Base-by-base conservation (phyloP, 108 stramenopile species). In the Nannochloropsis salina region DNA sequence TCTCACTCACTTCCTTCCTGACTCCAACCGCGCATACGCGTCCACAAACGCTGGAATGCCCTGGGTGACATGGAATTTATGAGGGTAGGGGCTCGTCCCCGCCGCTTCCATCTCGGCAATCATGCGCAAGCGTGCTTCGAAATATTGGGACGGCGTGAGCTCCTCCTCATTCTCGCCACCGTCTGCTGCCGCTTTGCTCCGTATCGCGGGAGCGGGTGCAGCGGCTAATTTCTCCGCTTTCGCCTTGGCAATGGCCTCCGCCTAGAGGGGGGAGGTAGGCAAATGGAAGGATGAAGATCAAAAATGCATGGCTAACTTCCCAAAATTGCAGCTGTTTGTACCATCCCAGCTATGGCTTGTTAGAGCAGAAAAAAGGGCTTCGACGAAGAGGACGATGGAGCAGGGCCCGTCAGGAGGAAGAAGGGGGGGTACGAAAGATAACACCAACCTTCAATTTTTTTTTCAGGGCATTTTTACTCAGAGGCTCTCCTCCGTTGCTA, bases 21-120 rank as follows among this genome's bases (percentile, higher is more conserved):
- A 89, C 22, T 94, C 95, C 41, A 93, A 91, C 85, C 92, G 47
- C 42, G 91, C 89, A 91, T 91, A 98, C 85, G 93, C 93, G 42
- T 89, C 89, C 42, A 91, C 92, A 85, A 94, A 99, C 84, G 97
- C 97, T 15, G 97, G 96, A 83, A 98, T 86, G 80, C 95, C 93
- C 83, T 91, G 93, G 83, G 94, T 93, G 0, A 95, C 95, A 81
- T 93, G 91, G 88, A 98, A 99, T 93, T 99, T 99, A 95, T 99
- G 97, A 2, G 99, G 99, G 88, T 97, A 99, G n/a, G 97, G 94
- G 89, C 94, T 96, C 80, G 83, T 85, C 9, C 97, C 99, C 22
- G 81, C 89, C 88, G 89, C 91, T 86, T 97, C 93, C 87, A 97
- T 90, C 83, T 92, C 91, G 40, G 92, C 92, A 42, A 98, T 90